A percentile compares a stretch with the other conserved stretches of the same genome.
Conservation (phyloP, 2,329 filamentous ascomycete genomes). For the Epichloe coenophiala region DNA sequence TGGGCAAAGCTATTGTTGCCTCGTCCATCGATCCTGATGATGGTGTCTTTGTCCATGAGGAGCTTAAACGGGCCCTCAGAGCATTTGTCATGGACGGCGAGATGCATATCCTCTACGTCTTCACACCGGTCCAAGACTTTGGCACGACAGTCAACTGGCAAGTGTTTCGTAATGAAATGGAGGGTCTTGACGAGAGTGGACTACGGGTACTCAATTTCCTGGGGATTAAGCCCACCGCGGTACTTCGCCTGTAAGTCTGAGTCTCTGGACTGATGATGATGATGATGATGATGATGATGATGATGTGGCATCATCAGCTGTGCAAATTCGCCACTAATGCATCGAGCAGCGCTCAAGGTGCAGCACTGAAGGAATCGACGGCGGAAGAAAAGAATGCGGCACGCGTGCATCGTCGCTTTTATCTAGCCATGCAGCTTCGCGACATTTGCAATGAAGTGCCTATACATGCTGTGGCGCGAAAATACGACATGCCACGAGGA, state of each 20-base stretch:
- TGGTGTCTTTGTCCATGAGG: constrained; percentile 57
- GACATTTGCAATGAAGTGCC: constrained; percentile 68
- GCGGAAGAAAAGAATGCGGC: constrained; percentile 45
- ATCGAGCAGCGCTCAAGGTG: constrained; percentile 49
- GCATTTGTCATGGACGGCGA: constrained; percentile 73
- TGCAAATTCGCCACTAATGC: constrained; percentile 8
- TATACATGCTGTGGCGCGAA: constrained; percentile 53
- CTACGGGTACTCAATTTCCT: constrained; percentile 54
- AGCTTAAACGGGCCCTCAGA: constrained; percentile 51
- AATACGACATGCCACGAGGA: constrained; percentile 58
- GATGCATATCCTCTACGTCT: constrained; percentile 66
- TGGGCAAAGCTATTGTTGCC: constrained; percentile 59
- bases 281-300: background rate
- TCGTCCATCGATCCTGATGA: constrained; percentile 63
- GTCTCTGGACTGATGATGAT: background rate
- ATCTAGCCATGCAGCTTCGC: constrained; percentile 62
- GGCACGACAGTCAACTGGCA: constrained; percentile 53
- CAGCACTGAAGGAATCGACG: constrained; percentile 47
- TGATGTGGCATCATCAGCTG: background rate
- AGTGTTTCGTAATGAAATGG: constrained; percentile 58
- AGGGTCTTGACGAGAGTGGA: constrained; percentile 56
- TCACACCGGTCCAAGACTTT: constrained; percentile 55
- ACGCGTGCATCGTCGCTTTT: constrained; percentile 58
- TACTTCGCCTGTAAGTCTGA: constrained; percentile 49
- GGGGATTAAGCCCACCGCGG: constrained; percentile 51